Percentiles rank a stretch among this genome's conserved stretches.
Conservation (phyloP, 108 stramenopile species). For the Seminavis robusta region DNA sequence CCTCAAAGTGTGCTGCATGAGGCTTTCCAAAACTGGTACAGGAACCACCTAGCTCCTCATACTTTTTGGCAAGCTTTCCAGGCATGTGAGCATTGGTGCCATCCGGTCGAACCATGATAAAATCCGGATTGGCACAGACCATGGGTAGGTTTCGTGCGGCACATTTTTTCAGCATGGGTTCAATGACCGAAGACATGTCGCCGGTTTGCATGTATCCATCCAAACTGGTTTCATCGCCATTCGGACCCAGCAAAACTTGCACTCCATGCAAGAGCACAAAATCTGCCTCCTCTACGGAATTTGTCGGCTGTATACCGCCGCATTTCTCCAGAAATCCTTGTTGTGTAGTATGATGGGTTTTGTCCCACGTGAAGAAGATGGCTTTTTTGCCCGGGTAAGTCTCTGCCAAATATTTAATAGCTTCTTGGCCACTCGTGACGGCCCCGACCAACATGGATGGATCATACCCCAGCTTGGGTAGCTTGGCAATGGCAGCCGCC, state of each 20-base stretch:
- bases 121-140: slow-evolving; percentile 82
- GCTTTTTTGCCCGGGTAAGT: slow-evolving; percentile 36
- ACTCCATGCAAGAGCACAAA: slow-evolving; percentile 63
- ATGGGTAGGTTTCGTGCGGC: slow-evolving; percentile 50
- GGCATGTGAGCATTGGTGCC: slow-evolving; percentile 65
- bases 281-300: slow-evolving; percentile 60
- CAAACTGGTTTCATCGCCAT: too few relatives aligned
- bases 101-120: slow-evolving; percentile 43
- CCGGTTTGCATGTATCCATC: slow-evolving; percentile 11
- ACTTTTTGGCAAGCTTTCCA: slow-evolving; percentile 62
- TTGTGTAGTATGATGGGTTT: slow-evolving; percentile 33
- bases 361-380: slow-evolving; percentile 62
- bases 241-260: slow-evolving; percentile 45
- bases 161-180: slow-evolving; percentile 41
- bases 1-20: slow-evolving; percentile 51
- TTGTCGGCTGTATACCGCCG: slow-evolving; percentile 41
- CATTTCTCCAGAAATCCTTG: slow-evolving; percentile 41
- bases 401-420: slow-evolving; percentile 35
- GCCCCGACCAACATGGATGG: slow-evolving; percentile 57
- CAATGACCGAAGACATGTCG: slow-evolving; percentile 23
- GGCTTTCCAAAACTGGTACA: slow-evolving; percentile 71
- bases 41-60: slow-evolving; percentile 50
- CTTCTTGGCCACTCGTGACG: slow-evolving; percentile 80
- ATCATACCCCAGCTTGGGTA: slow-evolving; percentile 68
- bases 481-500: slow-evolving; percentile 35